phyloP scores from a whole-genome alignment of 768 basidiomycete species.

The Pisolithus albus region DNA sequence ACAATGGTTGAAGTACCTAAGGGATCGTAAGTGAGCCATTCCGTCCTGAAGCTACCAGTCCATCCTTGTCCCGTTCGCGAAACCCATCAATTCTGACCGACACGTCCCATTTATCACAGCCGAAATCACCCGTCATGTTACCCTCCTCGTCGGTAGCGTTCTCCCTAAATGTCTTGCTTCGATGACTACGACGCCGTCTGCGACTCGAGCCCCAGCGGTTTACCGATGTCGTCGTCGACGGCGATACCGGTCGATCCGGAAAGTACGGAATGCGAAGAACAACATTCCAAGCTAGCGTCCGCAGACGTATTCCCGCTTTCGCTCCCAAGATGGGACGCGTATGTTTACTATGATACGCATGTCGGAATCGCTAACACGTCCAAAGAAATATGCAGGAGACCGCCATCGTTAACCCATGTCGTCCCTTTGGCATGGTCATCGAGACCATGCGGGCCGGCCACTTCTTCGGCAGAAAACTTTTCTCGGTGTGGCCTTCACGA shows the following conservation, averaged over 20 bases:
- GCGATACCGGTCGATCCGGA: conserved; percentile 15
- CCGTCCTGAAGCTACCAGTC: conserved; percentile 18
- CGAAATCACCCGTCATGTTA: conserved; percentile 22
- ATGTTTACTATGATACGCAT: background rate
- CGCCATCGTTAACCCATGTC: conserved; percentile 35
- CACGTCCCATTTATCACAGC: conserved; percentile 10
- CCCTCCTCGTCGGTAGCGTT: conserved; percentile 23
- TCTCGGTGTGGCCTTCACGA: too few species aligned
- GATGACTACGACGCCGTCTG: background rate
- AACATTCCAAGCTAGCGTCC: conserved; percentile 1
- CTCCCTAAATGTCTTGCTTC: conserved; percentile 16
- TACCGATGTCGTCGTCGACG: conserved; percentile 17
- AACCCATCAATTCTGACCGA: conserved; percentile 11
- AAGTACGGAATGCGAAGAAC: conserved; percentile 15
- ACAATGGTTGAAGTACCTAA: conserved; percentile 63
- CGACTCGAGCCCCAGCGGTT: conserved; percentile 12
- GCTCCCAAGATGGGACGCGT: background rate
- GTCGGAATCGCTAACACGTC: background rate
- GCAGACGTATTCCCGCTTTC: background rate
- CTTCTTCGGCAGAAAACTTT: too few species aligned
- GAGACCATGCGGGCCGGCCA: too few species aligned
- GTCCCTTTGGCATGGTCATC: conserved; percentile 48
- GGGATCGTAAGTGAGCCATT: conserved; percentile 35
- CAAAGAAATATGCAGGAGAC: conserved; percentile 10
- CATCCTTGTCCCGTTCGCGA: conserved; percentile 12